Percentiles rank a stretch among this genome's conserved stretches.
Evolutionary conservation across 345 rosid genomes (phyloP).

Genomic region (Sisymbrium altissimum): DNA sequence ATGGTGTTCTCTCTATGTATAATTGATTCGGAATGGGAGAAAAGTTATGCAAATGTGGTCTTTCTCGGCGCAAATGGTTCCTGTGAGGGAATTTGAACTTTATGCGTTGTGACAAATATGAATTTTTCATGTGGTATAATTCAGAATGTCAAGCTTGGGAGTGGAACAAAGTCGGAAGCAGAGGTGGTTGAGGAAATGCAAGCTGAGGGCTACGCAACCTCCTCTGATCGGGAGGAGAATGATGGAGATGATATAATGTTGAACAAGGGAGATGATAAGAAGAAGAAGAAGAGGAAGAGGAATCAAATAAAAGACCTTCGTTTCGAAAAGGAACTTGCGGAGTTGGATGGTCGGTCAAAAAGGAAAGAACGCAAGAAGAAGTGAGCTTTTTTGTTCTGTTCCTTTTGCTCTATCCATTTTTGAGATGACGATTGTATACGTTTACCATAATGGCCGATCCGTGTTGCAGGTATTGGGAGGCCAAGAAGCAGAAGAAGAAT

Average conservation of each 20-base stretch:
- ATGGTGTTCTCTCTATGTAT: no score
- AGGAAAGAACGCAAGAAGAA: constrained; percentile 67
- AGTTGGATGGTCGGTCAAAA: constrained; percentile 40
- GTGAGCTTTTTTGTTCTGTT: constrained; percentile 28
- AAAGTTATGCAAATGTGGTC: no score
- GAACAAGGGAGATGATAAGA: constrained; percentile 38
- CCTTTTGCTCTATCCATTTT: neutral
- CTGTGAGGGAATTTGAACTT: neutral
- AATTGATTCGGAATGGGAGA: no score
- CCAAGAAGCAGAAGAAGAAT: constrained; percentile 64
- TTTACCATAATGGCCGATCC: neutral
- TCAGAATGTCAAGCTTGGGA: constrained; percentile 19
- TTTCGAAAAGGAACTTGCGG: constrained; percentile 42
- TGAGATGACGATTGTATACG: neutral
- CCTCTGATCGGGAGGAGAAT: constrained; percentile 17
- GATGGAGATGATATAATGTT: constrained; percentile 27
- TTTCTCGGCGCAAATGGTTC: neutral
- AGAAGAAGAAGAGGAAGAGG: constrained; percentile 68
- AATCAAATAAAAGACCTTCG: constrained; percentile 63
- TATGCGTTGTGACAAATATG: neutral
- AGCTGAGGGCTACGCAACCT: constrained; percentile 8
- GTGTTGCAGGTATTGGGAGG: constrained; percentile 56
- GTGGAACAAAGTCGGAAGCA: constrained; percentile 14
- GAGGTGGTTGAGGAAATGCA: constrained; percentile 20
- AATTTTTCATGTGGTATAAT: neutral